Evolutionary conservation across 2,329 filamentous ascomycete species (phyloP), one percentile per base, ranked within the genome.

Genomic region (Graphiopsis chlorocephala): DNA sequence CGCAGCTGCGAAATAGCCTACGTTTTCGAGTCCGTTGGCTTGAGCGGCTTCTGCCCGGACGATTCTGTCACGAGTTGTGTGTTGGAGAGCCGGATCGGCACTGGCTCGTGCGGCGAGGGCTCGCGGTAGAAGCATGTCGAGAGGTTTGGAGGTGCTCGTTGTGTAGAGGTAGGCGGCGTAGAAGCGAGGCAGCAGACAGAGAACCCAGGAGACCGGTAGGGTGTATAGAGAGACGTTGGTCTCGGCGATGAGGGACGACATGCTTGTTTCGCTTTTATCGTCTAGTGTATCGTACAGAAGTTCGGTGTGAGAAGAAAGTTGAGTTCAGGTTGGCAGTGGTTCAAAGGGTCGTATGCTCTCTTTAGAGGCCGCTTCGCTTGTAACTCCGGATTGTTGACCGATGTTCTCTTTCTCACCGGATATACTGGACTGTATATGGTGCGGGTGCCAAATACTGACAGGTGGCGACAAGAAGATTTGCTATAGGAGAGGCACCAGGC

Each of bases 11-110:
- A 78, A 80, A 25, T 79, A 70, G 17, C 74, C 75, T 5, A 81
- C 60, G 57, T 78, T 80, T 67, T 80, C 78, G 47, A 78, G 74
- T 17, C 75, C 74, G 61, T 80, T 80, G 10, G 66, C 64, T 64
- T 74, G 71, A 2, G 78, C 78, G 6, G 71, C 73, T 69, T 80
- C 77, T 31, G 75, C 74, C 26, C 78, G 74, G 38, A 72, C 52
- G 62, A 80, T 74, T 2, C 62, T 68, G 33, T 67, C 71, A 66
- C 76, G 78, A 60, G 72, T 77, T 64, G 70, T 69, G 67, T 67
- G 56, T 63, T 77, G 72, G 50, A 79, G 67, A 11, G 71, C 71
- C 59, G 73, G 70, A 61, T 76, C 72, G 35, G 69, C 67, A 17
- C 69, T 66, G 33, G 77, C 68, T 15, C 31, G 62, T 20, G 67